Evolutionary conservation across 345 rosid species (phyloP).

Genomic region (Brassica rapa): DNA sequence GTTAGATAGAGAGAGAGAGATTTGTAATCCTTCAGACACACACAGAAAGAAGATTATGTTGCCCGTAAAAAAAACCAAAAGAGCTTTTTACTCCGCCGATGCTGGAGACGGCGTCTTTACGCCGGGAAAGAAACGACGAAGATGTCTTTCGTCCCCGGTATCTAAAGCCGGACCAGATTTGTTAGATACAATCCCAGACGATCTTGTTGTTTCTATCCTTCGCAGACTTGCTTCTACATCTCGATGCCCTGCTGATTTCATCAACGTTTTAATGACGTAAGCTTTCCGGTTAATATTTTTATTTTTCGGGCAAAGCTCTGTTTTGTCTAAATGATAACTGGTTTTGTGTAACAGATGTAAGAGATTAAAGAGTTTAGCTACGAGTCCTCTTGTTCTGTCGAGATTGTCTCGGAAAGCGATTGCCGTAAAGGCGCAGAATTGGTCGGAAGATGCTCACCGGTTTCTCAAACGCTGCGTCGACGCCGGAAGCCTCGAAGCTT

Average conservation of each 20-base stretch:
- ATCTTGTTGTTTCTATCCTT: slow-evolving; percentile 69
- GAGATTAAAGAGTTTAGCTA: slow-evolving; percentile 72
- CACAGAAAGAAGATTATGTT: slow-evolving; percentile 23
- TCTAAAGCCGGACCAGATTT: slow-evolving; percentile 39
- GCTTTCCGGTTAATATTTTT: slow-evolving; percentile 12
- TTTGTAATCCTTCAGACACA: slow-evolving; percentile 46
- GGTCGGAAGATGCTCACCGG: slow-evolving; percentile 87
- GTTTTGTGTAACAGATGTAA: slow-evolving; percentile 66
- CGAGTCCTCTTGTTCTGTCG: slow-evolving; percentile 54
- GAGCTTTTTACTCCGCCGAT: neutral
- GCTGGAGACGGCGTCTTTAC: slow-evolving; percentile 21
- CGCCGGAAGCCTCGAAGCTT: slow-evolving; percentile 89
- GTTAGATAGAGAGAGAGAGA: neutral
- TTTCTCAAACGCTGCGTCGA: slow-evolving; percentile 78
- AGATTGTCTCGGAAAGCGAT: slow-evolving; percentile 63
- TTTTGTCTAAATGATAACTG: neutral
- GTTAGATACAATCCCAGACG: slow-evolving; percentile 78
- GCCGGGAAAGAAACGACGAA: slow-evolving; percentile 43
- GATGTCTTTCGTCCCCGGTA: slow-evolving; percentile 21
- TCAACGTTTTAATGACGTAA: slow-evolving; percentile 71
- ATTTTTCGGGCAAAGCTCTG: neutral
- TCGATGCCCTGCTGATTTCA: slow-evolving; percentile 69
- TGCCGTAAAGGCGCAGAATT: slow-evolving; percentile 61
- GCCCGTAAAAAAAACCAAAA: slow-evolving; percentile 13
- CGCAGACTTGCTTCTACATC: slow-evolving; percentile 64